These are phyloP conservation scores for Microascus cirrosus DNA, from an alignment of 2,329 filamentous ascomycete genomes.

Conservation along the genomic window DNA sequence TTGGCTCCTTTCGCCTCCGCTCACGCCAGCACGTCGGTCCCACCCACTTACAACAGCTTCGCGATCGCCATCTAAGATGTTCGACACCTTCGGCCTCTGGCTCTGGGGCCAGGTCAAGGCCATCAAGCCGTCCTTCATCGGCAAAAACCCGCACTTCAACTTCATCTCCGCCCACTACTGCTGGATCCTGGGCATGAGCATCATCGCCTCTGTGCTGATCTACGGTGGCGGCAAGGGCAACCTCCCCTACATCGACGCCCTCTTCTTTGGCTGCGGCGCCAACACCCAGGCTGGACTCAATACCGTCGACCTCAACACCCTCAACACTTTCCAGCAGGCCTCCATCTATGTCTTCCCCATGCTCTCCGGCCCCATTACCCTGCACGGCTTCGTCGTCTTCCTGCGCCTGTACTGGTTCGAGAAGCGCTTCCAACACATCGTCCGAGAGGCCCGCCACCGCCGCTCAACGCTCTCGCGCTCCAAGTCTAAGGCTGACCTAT, in stretches of 20 bases:
- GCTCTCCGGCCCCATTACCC: conserved; percentile 71
- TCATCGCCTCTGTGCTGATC: conserved; percentile 68
- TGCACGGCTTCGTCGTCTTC: conserved; percentile 81
- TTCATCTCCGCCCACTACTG: conserved; percentile 77
- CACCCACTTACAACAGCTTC: neutral
- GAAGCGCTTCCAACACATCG: conserved; percentile 82
- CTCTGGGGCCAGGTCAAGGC: conserved; percentile 31
- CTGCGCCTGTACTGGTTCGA: conserved; percentile 97
- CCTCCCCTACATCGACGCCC: conserved; percentile 71
- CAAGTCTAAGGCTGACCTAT: conserved; percentile 27
- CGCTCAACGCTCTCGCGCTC: conserved; percentile 55
- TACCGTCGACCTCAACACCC: conserved; percentile 55
- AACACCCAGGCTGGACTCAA: conserved; percentile 93
- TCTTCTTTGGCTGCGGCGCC: conserved; percentile 77
- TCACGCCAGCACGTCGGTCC: neutral
- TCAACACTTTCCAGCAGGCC: conserved; percentile 64
- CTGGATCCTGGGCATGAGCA: conserved; percentile 64
- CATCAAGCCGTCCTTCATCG: conserved; percentile 45
- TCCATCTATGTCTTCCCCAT: conserved; percentile 62
- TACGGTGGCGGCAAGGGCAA: conserved; percentile 48
- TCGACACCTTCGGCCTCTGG: neutral
- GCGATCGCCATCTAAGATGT: neutral
- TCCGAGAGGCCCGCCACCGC: conserved; percentile 56
- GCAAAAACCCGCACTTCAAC: conserved; percentile 59
- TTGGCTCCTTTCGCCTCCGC: neutral